phyloP scores from a whole-genome alignment of 495 filamentous ascomycete species.

The Tuber microsphaerosporum region DNA sequence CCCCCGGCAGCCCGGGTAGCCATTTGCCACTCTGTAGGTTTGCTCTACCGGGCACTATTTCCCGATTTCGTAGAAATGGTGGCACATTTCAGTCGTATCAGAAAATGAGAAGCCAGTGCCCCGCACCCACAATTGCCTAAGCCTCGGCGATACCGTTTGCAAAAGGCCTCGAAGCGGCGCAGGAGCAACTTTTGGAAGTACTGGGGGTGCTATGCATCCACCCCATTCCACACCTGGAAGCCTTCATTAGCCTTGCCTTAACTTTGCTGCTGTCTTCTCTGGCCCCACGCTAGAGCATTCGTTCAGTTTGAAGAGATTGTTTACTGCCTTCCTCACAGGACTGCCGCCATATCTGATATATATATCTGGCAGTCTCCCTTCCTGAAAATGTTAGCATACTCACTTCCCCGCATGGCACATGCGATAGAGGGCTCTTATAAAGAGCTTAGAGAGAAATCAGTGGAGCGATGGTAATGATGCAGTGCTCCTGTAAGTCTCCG shows the following conservation, averaged over 20 bases:
- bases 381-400: not conserved
- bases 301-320: not conserved
- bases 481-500: too few species aligned
- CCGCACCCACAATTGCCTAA: not conserved
- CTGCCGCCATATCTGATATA: not conserved
- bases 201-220: not conserved
- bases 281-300: not conserved
- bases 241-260: not conserved
- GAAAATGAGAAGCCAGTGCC: not conserved
- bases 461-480: too few species aligned
- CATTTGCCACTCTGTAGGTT: not conserved
- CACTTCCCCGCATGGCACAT: not conserved
- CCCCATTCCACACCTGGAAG: not conserved
- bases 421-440: too few species aligned
- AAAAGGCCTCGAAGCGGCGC: not conserved
- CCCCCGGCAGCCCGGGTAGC: not conserved
- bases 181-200: not conserved
- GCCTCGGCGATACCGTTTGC: not conserved
- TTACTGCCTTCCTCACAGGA: not conserved
- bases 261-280: not conserved
- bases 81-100: not conserved
- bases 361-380: not conserved
- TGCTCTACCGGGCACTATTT: not conserved
- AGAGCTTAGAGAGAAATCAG: too few species aligned
- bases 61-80: not conserved